A percentile compares a stretch with the other conserved stretches of the same genome.
phyloP scores from a whole-genome alignment of 345 rosid genomes.

The Populus davidiana region DNA sequence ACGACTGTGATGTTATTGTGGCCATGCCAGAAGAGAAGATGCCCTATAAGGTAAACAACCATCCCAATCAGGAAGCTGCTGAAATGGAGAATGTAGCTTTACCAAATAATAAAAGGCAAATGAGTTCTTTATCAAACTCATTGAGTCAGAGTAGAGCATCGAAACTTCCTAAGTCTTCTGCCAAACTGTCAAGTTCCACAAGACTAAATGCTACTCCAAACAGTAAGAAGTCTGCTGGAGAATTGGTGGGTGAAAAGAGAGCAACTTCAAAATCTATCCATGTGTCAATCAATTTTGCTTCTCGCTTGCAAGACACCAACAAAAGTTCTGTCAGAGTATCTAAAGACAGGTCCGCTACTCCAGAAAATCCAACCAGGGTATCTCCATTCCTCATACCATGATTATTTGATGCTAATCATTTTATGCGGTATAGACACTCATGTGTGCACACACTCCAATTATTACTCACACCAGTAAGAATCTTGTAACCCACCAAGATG shows the following conservation, averaged over 20 bases:
- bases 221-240: constrained; percentile 23
- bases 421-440: neutral
- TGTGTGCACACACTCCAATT: neutral
- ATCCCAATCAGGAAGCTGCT: constrained; percentile 28
- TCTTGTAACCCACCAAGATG: constrained; percentile 1
- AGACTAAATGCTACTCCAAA: constrained; percentile 19
- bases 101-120: constrained; percentile 37
- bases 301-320: constrained; percentile 22
- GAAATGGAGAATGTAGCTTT: constrained; percentile 30
- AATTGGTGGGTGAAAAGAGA: constrained; percentile 36
- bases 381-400: neutral
- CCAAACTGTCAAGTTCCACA: constrained; percentile 27
- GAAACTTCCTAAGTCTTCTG: constrained; percentile 25
- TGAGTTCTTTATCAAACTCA: constrained; percentile 34
- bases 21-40: constrained; percentile 25
- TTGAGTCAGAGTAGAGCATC: constrained; percentile 24
- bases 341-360: constrained; percentile 31
- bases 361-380: constrained; percentile 50
- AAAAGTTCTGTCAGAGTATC: constrained; percentile 38
- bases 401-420: neutral
- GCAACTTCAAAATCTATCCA: constrained; percentile 39
- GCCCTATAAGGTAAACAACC: constrained; percentile 25
- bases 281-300: constrained; percentile 46
- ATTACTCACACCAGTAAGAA: neutral
- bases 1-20: constrained; percentile 10